These are phyloP conservation scores for Xylariaceae sp. DNA, from an alignment of 2,329 filamentous ascomycete species.

Conservation along the genomic window DNA sequence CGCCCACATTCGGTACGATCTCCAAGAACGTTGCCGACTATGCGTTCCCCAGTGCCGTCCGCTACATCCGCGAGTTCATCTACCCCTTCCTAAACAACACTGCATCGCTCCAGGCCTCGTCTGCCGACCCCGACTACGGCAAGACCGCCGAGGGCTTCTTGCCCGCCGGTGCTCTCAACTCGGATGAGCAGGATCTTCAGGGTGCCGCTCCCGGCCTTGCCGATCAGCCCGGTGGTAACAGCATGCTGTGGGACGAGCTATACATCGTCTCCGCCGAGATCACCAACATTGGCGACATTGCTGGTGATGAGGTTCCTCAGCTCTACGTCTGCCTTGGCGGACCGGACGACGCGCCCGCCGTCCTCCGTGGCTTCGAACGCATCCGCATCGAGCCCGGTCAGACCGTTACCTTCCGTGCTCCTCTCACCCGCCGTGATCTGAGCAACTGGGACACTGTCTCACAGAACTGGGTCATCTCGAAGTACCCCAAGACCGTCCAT, in stretches of 20 bases:
- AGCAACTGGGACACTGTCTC: conserved; percentile 74
- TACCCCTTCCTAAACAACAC: conserved; percentile 68
- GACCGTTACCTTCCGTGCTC: conserved; percentile 59
- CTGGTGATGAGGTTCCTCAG: conserved; percentile 69
- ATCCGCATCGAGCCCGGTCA: conserved; percentile 66
- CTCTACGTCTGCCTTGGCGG: conserved; percentile 79
- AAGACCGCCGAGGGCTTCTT: conserved; percentile 52
- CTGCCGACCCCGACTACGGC: conserved; percentile 56
- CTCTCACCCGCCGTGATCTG: conserved; percentile 72
- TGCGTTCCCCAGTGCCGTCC: conserved; percentile 57
- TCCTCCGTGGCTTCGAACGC: conserved; percentile 77
- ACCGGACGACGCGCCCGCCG: conserved; percentile 58
- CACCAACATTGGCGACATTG: conserved; percentile 62
- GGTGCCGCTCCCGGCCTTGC: conserved; percentile 36
- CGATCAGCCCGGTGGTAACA: conserved; percentile 59
- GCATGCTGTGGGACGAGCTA: conserved; percentile 60
- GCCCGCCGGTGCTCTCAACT: conserved; percentile 53
- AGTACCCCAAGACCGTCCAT: conserved; percentile 47
- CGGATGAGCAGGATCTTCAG: conserved; percentile 50
- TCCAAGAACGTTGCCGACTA: conserved; percentile 61
- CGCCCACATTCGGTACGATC: conserved; percentile 59
- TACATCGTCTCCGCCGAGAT: conserved; percentile 64
- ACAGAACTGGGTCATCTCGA: conserved; percentile 78
- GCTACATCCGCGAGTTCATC: conserved; percentile 51
- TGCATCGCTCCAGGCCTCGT: conserved; percentile 49